Base-by-base conservation (phyloP, 1,284 basidiomycete genomes). In the Chondrostereum purpureum region DNA sequence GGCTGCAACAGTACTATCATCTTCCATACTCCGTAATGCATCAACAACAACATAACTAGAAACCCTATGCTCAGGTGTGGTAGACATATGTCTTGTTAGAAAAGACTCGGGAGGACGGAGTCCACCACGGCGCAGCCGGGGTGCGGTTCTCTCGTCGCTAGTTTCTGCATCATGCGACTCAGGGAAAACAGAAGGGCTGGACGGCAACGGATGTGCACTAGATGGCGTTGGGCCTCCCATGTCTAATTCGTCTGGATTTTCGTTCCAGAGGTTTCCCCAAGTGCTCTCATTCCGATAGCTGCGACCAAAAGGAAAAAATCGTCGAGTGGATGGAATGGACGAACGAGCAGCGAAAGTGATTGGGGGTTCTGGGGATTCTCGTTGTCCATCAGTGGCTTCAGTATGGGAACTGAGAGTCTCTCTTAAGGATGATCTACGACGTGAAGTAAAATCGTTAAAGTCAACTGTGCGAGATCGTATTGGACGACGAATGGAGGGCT, bases 361-460 rank as follows among this genome's bases (percentile, higher is more conserved):
- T 18, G 14, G 35, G 11, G 36, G 24, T 13, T 62, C 62, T 41
- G 60, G 48, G 5, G 54, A 50, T 13, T 67, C 65, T 27, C 55
- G 58, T 21, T 56, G 48, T 2, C 55, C 48, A 22, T 65, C 64
- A 12, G 50, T 46, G 5, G 52, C 51, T 38, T 65, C 66, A 31
- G 54, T 49, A 35, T 57, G 58, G 23, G 55, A 43, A 38, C 48
- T 49, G 18, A 45, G 22, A 12, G 44, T 34, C 12, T 57, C 53
- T 17, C 60, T 50, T 13, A 58, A 65, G 14, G 60, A 57, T 4
- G 67, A 66, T 42, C 83, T 73, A 21, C 82, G 75, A n/a, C 77
- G 76, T 13, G 72, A 59, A 0, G 82, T 78, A 49, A 80, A 84
- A 22, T 85, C 82, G 55, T 70, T 77, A 58, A 85, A 83, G 52